Evolutionary conservation across 306 rosid genomes (phyloP).

Genomic region (Acacia crassicarpa): DNA sequence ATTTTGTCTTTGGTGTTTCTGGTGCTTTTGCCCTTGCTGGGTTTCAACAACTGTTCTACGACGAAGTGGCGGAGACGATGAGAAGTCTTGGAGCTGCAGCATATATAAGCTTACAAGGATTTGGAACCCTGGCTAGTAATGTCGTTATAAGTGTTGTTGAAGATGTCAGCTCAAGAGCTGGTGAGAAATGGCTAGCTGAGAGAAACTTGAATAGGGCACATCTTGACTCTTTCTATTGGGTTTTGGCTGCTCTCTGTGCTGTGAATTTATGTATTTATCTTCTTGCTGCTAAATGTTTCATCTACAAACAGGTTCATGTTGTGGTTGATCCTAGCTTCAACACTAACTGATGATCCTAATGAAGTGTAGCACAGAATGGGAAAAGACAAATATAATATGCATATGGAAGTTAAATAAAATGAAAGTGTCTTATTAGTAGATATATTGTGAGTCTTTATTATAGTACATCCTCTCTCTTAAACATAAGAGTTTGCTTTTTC

Average conservation of each 20-base stretch:
- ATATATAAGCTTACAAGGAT: constrained; percentile 49
- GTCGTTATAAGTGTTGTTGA: constrained; percentile 46
- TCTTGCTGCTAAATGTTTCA: constrained; percentile 47
- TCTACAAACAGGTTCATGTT: constrained; percentile 49
- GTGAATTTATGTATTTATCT: constrained; percentile 44
- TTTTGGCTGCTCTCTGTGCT: constrained; percentile 58
- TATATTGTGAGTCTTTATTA: background rate
- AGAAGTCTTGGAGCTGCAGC: constrained; percentile 82
- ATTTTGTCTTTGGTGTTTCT: constrained; percentile 40
- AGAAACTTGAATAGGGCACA: constrained; percentile 62
- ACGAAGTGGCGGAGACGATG: constrained; percentile 61
- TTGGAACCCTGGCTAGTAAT: constrained; percentile 55
- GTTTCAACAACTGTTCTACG: constrained; percentile 64
- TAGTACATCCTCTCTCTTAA: background rate
- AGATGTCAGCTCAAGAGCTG: constrained; percentile 27
- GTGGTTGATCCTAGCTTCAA: constrained; percentile 4
- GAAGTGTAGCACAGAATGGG: background rate
- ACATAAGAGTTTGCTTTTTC: no score
- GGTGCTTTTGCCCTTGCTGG: constrained; percentile 57
- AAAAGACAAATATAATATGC: background rate
- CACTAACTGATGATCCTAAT: background rate
- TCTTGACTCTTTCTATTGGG: constrained; percentile 64
- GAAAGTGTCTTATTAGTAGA: background rate
- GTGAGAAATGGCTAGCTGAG: constrained; percentile 47
- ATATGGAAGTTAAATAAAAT: background rate